Conservation (phyloP, 805 yeast genomes). For the Saccharomycopsis fibuligera region DNA sequence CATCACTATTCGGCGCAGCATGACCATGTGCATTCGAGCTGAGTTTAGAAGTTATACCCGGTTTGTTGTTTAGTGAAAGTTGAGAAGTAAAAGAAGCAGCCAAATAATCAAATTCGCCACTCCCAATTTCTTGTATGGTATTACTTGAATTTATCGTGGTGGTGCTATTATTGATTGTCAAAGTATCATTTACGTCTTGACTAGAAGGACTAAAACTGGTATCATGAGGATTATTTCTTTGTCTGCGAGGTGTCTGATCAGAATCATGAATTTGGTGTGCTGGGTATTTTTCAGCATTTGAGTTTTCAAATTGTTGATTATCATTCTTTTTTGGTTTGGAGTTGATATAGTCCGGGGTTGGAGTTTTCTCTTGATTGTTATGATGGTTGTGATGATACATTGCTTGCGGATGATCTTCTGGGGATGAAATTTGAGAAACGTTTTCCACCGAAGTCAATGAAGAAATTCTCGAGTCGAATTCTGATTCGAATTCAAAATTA, state of each 20-base stretch:
- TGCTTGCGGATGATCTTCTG: background rate
- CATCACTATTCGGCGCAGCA: background rate
- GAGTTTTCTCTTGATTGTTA: constrained; percentile 12
- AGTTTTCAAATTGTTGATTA: background rate
- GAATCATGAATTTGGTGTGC: too few relatives aligned
- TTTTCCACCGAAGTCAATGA: constrained; percentile 16
- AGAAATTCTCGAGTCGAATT: constrained; percentile 17
- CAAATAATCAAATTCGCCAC: background rate
- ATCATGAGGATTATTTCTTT: too few relatives aligned
- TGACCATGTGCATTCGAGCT: too few relatives aligned
- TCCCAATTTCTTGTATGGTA: background rate
- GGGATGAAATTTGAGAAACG: constrained; percentile 1
- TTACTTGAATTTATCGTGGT: constrained; percentile 15
- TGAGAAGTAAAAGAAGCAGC: background rate
- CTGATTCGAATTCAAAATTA: constrained; percentile 13
- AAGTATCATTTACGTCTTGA: constrained; percentile 1
- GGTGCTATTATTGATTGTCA: constrained; percentile 14
- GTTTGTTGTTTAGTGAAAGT: background rate
- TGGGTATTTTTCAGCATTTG: too few relatives aligned
- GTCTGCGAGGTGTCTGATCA: too few relatives aligned
- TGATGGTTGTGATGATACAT: too few relatives aligned
- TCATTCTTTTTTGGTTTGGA: background rate
- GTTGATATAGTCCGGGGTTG: constrained; percentile 15
- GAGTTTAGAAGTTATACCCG: too few relatives aligned
- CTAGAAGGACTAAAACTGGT: too few relatives aligned